Evolutionary conservation across 257 asterid species (phyloP).

Genomic region (Plantago elongata): DNA sequence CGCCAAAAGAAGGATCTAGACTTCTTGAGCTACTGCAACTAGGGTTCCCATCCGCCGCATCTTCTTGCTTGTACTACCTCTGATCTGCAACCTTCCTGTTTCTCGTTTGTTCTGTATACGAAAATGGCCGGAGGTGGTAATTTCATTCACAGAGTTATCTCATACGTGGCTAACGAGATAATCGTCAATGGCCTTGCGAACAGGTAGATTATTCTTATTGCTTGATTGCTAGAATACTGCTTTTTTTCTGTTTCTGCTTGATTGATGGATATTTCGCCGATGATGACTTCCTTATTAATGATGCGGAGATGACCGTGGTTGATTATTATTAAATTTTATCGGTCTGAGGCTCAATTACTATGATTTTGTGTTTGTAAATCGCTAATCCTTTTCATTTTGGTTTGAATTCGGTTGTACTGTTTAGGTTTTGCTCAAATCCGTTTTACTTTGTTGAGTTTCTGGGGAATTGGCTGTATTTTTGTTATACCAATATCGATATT

Average conservation of each 20-base stretch:
- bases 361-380: background rate
- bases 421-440: background rate
- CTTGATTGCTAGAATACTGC: background rate
- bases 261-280: conserved; percentile 17
- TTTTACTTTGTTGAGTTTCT: background rate
- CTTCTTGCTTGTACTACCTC: too few relatives aligned
- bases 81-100: background rate
- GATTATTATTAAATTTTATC: conserved; percentile 29
- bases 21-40: background rate
- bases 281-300: conserved; percentile 35
- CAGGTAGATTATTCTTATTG: conserved; percentile 33
- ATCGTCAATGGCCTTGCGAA: conserved; percentile 53
- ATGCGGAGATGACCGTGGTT: conserved; percentile 35
- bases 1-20: background rate
- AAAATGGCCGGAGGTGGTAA: conserved; percentile 80
- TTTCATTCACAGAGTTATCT: conserved; percentile 55
- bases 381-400: background rate
- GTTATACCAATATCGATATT: too few relatives aligned
- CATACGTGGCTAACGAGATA: conserved; percentile 56
- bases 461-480: background rate
- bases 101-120: conserved; percentile 6
- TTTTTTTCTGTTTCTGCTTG: background rate
- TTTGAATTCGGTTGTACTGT: background rate
- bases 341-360: conserved; percentile 41
- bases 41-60: background rate